phyloP scores from a whole-genome alignment of 202 grass and related monocot genomes.

The Carex sylvatica region DNA sequence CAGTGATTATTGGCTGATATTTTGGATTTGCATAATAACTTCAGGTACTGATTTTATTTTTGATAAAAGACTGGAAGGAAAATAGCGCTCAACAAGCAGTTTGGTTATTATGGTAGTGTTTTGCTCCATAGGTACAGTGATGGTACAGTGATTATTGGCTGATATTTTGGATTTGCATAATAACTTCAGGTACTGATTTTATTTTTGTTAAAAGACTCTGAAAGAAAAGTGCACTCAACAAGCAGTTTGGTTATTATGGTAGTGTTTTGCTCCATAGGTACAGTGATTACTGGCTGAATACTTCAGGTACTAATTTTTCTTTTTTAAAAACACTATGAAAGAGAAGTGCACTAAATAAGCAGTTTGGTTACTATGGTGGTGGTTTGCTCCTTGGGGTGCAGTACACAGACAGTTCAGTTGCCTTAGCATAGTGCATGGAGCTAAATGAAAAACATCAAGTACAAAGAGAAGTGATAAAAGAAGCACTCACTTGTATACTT shows the following conservation, averaged over 20 bases:
- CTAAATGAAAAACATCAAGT: background rate
- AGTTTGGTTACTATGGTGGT: background rate
- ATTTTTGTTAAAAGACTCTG: background rate
- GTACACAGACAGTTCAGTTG: background rate
- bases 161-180: background rate
- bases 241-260: background rate
- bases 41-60: background rate
- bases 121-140: background rate
- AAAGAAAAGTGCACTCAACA: background rate
- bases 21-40: background rate
- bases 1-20: background rate
- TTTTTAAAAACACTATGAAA: background rate
- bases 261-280: background rate
- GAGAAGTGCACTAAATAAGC: background rate
- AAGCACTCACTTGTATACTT: slow-evolving; percentile 89
- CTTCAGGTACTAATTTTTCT: background rate
- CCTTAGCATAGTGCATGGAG: background rate
- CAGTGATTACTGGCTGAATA: background rate
- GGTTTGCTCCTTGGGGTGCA: background rate
- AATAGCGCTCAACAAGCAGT: background rate
- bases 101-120: background rate
- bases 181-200: background rate
- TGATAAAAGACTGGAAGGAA: background rate
- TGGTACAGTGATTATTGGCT: background rate
- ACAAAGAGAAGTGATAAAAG: slow-evolving; percentile 14